Conservation (phyloP, 2,329 filamentous ascomycete species). For the Diaporthe ampelina region DNA sequence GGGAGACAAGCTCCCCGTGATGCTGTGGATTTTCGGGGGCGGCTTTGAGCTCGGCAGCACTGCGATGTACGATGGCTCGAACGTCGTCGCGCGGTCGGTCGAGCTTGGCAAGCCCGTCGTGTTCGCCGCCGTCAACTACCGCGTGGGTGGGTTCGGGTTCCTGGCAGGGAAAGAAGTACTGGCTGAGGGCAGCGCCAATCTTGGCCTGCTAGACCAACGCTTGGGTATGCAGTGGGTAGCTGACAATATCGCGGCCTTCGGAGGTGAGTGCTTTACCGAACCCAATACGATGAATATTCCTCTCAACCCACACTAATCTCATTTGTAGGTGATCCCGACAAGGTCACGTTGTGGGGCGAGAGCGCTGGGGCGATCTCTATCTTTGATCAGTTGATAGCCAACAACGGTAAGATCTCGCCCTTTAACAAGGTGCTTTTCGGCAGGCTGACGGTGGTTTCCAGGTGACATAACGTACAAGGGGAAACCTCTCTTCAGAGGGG, state of each 20-base stretch:
- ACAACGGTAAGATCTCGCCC: conserved; percentile 56
- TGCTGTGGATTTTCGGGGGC: conserved; percentile 81
- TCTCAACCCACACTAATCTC: no score
- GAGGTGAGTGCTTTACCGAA: conserved; percentile 68
- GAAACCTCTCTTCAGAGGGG: conserved; percentile 79
- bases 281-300: no score
- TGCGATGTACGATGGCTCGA: conserved; percentile 65
- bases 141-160: conserved; percentile 81
- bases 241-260: conserved; percentile 82
- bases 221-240: conserved; percentile 82
- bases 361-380: conserved; percentile 80
- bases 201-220: conserved; percentile 81
- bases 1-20: conserved; percentile 71
- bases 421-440: neutral
- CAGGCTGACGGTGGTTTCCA: neutral
- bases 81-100: conserved; percentile 62
- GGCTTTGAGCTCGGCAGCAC: conserved; percentile 70
- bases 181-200: conserved; percentile 76
- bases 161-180: conserved; percentile 77
- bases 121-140: conserved; percentile 84
- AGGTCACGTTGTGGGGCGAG: conserved; percentile 86
- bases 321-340: conserved; percentile 60
- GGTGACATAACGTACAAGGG: conserved; percentile 83
- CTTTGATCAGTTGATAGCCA: conserved; percentile 81
- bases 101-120: conserved; percentile 74